Percentiles rank a stretch among this genome's conserved stretches.
Evolutionary conservation across 202 grass and related monocot genomes (phyloP).

Genomic region (Bolboschoenoplectus hybrid): DNA sequence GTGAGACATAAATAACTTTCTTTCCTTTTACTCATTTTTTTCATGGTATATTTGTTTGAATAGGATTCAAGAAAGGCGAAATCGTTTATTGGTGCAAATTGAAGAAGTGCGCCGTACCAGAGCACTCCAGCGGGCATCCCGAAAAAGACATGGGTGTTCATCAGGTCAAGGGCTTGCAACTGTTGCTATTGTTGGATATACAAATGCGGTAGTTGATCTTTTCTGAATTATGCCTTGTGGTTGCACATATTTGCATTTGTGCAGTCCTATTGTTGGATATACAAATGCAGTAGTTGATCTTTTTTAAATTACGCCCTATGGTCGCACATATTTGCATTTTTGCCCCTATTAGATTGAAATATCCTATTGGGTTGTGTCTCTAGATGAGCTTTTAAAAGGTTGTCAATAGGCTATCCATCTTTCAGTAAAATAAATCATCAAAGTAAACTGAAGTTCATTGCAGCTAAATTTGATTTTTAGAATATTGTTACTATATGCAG

Average conservation of each 20-base stretch:
- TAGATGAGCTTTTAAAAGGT: conserved; percentile 16
- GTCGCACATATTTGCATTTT: conserved; percentile 40
- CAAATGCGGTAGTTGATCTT: conserved; percentile 84
- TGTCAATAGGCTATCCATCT: not conserved
- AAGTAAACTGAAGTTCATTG: conserved; percentile 20
- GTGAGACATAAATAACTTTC: conserved; percentile 23
- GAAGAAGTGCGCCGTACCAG: conserved; percentile 78
- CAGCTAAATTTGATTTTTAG: conserved; percentile 10
- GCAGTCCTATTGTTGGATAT: conserved; percentile 69
- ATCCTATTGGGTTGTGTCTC: conserved; percentile 29
- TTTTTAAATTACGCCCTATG: conserved; percentile 24
- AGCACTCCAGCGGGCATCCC: conserved; percentile 73
- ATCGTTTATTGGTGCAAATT: conserved; percentile 73
- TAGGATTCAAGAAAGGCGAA: conserved; percentile 82
- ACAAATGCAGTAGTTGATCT: conserved; percentile 81
- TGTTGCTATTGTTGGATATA: conserved; percentile 90
- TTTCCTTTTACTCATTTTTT: conserved; percentile 42
- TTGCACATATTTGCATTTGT: conserved; percentile 37
- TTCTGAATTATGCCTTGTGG: conserved; percentile 12
- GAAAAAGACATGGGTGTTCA: conserved; percentile 77
- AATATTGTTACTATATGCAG: conserved; percentile 47
- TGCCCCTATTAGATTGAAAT: conserved; percentile 4
- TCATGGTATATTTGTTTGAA: conserved; percentile 32
- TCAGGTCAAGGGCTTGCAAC: conserved; percentile 84
- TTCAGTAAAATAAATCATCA: conserved; percentile 6